Evolutionary conservation across 495 filamentous ascomycete genomes (phyloP), one percentile per base, ranked within the genome.

Genomic region (Parachaetomium inaequale): DNA sequence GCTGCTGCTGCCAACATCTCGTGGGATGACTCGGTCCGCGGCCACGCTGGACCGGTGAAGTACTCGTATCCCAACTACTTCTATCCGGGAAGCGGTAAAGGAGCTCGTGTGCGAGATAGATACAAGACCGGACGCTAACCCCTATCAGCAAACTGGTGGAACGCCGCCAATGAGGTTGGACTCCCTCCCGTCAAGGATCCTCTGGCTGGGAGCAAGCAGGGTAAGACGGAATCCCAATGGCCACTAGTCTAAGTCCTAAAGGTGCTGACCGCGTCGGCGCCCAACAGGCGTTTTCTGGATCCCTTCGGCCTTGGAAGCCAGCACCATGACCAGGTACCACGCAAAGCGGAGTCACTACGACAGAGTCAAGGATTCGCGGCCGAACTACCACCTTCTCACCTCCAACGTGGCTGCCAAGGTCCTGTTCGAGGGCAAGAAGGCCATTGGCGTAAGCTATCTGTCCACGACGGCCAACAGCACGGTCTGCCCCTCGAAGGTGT

Each of bases 311-410:
- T 64, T 81, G 14, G 69, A 82, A 62, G 74, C 76, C 4, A 72
- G 63, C 14, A 75, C 72, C 29, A 72, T 68, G 56, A 70, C 70
- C 6, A 63, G 78, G 19, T 75, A 70, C 55, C 72, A 77, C 70
- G 70, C 77, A 12, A 67, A 59, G 11, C 64, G 65, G n/a, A 72
- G 73, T 12, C 79, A 80, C 65, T 75, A 75, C 45, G 68, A 71
- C 19, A 36, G 65, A 0, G 73, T 76, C 29, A 68, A 66, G 12
- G 65, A 68, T 21, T 66, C 71, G 4, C 60, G 81, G 21, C 63
- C 74, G 2, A 84, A 84, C 56, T 74, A 83, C 28, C 66, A 75
- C 43, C 60, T 84, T 2, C 59, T 81, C 21, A 75, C 78, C 0
- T 71, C 74, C 8, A 75, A 74, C n/a, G 49, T 75, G 0, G 81